Percentiles rank a stretch among this genome's conserved stretches.
phyloP scores from a whole-genome alignment of 192 early-diverging fungal genomes.

The Backusella tuberculispora region DNA sequence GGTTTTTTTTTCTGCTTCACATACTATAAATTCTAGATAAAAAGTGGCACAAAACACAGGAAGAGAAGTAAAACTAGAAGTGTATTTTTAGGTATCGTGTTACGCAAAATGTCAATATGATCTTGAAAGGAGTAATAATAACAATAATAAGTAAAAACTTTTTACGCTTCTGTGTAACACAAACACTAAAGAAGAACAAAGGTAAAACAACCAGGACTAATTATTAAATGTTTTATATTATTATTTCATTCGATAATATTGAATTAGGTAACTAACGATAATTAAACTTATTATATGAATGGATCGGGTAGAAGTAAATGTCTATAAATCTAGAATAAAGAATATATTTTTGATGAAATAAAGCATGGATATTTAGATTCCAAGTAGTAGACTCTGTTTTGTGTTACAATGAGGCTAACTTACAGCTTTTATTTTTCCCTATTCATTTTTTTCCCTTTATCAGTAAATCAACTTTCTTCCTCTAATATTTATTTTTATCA shows the following conservation, averaged over 20 bases:
- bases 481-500: not conserved
- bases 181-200: not conserved
- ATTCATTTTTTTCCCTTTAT: not conserved
- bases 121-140: slow-evolving; percentile 5
- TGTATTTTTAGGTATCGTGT: not conserved
- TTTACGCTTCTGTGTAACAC: not conserved
- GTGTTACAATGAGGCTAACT: not conserved
- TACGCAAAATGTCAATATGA: not conserved
- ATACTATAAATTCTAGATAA: not conserved
- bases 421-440: not conserved
- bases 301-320: not conserved
- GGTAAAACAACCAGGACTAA: not conserved
- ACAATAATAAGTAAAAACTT: not conserved
- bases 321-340: not conserved
- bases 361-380: not conserved
- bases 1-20: no score
- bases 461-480: not conserved
- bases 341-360: not conserved
- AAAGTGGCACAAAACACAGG: not conserved
- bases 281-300: not conserved
- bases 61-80: not conserved
- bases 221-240: not conserved
- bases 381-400: not conserved
- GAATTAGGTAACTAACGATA: not conserved
- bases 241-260: not conserved